A percentile compares a stretch with the other conserved stretches of the same genome.
phyloP scores from a whole-genome alignment of 2,329 filamentous ascomycete genomes.

The Pseudopyrenochaeta lycopersici region DNA sequence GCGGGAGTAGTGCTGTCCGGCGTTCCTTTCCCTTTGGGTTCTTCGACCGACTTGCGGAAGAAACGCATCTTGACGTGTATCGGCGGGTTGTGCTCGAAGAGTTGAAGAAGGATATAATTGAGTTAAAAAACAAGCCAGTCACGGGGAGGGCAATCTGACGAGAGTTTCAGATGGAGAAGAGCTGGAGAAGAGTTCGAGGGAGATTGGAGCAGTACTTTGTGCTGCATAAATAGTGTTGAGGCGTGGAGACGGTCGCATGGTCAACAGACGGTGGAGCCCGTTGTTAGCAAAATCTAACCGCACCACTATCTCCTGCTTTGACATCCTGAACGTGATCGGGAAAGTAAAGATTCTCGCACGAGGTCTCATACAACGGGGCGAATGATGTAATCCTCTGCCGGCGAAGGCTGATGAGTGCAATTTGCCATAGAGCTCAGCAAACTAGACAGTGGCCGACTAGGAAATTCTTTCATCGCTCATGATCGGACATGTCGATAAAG shows the following conservation, averaged over 20 bases:
- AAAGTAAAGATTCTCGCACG: slow-evolving; percentile 22
- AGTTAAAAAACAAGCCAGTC: slow-evolving; percentile 7
- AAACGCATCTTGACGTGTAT: slow-evolving; percentile 30
- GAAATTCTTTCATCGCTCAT: slow-evolving; percentile 22
- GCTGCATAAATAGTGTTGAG: slow-evolving; percentile 26
- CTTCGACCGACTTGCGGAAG: slow-evolving; percentile 26
- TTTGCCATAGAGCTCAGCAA: slow-evolving; percentile 9
- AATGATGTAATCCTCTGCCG: slow-evolving; percentile 30
- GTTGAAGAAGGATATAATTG: slow-evolving; percentile 2
- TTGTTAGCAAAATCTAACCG: slow-evolving; percentile 24
- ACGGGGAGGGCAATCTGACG: slow-evolving; percentile 6
- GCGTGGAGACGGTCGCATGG: slow-evolving; percentile 25
- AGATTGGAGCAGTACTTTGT: slow-evolving; percentile 25
- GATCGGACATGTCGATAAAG: slow-evolving; percentile 17
- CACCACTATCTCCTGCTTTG: slow-evolving; percentile 23
- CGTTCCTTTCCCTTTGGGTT: slow-evolving; percentile 34
- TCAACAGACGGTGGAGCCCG: slow-evolving; percentile 31
- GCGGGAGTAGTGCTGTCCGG: slow-evolving; percentile 33
- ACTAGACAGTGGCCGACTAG: slow-evolving; percentile 13
- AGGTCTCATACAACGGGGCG: slow-evolving; percentile 26
- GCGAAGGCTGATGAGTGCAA: slow-evolving; percentile 15
- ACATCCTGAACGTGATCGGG: slow-evolving; percentile 13
- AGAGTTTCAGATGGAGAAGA: slow-evolving; percentile 21
- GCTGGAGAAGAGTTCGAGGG: slow-evolving; percentile 26
- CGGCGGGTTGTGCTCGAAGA: slow-evolving; percentile 4